Evolutionary conservation across 805 yeast genomes (phyloP).

Genomic region (Schwanniomyces sp.): DNA sequence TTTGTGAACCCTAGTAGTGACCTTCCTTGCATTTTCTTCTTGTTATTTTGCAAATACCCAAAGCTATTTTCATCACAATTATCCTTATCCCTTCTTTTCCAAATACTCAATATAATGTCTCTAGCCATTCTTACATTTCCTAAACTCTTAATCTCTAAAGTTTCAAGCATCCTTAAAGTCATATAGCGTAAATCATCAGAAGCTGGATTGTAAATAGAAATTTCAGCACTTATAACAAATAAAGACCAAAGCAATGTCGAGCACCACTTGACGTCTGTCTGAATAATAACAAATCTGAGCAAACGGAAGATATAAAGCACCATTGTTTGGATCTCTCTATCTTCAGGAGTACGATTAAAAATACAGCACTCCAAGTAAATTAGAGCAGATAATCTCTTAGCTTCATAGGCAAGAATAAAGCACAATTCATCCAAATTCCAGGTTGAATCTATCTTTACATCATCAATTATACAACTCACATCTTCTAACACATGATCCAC

Average conservation of each 20-base stretch:
- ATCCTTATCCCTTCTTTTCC: constrained; percentile 29
- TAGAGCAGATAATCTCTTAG: constrained; percentile 21
- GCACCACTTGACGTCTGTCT: constrained; percentile 27
- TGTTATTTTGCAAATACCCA: constrained; percentile 8
- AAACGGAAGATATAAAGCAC: constrained; percentile 16
- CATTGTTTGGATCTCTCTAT: constrained; percentile 9
- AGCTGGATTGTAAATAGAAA: constrained; percentile 18
- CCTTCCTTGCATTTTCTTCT: neutral
- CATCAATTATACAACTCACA: constrained; percentile 4
- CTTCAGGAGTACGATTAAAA: constrained; percentile 23
- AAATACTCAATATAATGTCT: constrained; percentile 19
- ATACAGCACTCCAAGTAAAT: constrained; percentile 27
- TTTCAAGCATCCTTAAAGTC: constrained; percentile 21
- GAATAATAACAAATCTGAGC: constrained; percentile 22
- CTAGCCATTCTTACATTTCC: constrained; percentile 27
- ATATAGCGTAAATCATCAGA: constrained; percentile 26
- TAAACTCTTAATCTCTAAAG: constrained; percentile 21
- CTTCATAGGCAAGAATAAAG: constrained; percentile 26
- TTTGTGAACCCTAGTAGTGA: constrained; percentile 16
- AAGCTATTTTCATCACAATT: constrained; percentile 17
- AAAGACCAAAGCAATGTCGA: constrained; percentile 31
- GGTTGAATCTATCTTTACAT: neutral
- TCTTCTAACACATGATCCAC: constrained; percentile 10
- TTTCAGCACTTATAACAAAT: constrained; percentile 25
- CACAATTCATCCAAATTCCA: constrained; percentile 19